Base-by-base conservation (phyloP, 768 basidiomycete species). In the Russula compacta region DNA sequence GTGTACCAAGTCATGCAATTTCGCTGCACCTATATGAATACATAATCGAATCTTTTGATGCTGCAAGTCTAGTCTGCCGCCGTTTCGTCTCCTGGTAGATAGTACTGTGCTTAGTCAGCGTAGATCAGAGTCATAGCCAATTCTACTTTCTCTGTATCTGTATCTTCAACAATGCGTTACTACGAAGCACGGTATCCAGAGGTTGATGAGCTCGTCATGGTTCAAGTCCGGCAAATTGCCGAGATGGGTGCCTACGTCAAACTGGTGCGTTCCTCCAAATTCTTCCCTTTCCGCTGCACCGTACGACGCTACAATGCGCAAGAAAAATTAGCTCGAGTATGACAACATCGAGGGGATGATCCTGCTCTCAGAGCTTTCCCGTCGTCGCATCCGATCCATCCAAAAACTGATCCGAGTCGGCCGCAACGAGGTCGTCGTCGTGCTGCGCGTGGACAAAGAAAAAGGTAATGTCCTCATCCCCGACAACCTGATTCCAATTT, bases 241-340 rank as follows among this genome's bases (percentile, higher is more conserved):
- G 95, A 99, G 74, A 99, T 98, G 95, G 97, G 97, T 51, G 97
- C 97, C 48, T 98, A 99, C 73, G 97, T 99, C 65, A 98, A 98
- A 71, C 80, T 99, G 67, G 95, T 95, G 66, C 67, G 89, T 77
- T 19, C 15, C 53, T 54, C 39, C 39, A 39, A 39, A 14, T 24
- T 39, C 17, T 2, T 29, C 1, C 24, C 24, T 29, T 29, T 29
- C 24, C 11, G 9, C 29, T 2, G n/a, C 6, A 12, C 51, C 11
- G n/a, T 14, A n/a, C 42, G 42, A 43, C 42, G 42, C 32, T 44
- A 33, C 39, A 43, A 54, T n/a, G 38, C 43, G 1, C 11, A 42
- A 12, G 21, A 60, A 54, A 56, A 44, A 33, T 14, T 70, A 97
- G 95, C 87, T 98, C 68, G 95, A 98, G 75, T 98, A 99, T 71